Base-by-base conservation (phyloP, 805 yeast genomes). In the Candida insectalens region DNA sequence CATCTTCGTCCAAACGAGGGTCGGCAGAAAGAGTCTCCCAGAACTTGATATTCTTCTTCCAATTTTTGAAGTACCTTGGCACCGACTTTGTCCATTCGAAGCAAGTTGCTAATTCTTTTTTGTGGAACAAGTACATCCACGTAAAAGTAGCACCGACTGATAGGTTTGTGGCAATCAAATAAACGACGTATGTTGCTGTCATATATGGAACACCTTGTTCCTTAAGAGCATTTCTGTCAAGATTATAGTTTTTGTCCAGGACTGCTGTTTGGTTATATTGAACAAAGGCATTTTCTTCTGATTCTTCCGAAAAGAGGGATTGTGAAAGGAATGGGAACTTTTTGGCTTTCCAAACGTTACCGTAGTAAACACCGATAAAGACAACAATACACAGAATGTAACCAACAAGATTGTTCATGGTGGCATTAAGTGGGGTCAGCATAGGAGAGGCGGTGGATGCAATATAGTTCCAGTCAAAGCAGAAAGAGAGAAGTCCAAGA, bases 1-100 rank as follows among this genome's bases (percentile, higher is more conserved):
- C 50, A 33, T 46, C 44, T 9, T 17, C 16, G 36, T 43, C 41
- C 25, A 46, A 33, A 39, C 50, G 44, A 30, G 44, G 39, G 32
- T 46, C 50, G 4, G 15, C n/a, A 19, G 22, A 25, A 19, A 46
- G 57, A 4, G 64, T 67, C 30, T 65, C 53, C 50, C 68, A 69
- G 18, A 62, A 70, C 12, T 69, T 65, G 63, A 69, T 62, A 32
- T 60, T 57, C 39, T 57, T 55, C 47, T 62, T 64, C 16, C 65
- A 52, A 44, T 65, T 63, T 40, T 63, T 18, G 21, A 42, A 7
- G 21, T 61, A 3, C 14, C 32, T 17, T 29, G 39, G 40, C 27
- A 41, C 42, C 14, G 41, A 28, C 20, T 37, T 33, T 14, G 49
- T 31, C 54, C 54, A 51, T 15, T 27, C 25, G 34, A 51, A 44